Percentiles rank a stretch among this genome's conserved stretches.
phyloP scores from a whole-genome alignment of 345 rosid species.

The Raphanus raphanistrum region DNA sequence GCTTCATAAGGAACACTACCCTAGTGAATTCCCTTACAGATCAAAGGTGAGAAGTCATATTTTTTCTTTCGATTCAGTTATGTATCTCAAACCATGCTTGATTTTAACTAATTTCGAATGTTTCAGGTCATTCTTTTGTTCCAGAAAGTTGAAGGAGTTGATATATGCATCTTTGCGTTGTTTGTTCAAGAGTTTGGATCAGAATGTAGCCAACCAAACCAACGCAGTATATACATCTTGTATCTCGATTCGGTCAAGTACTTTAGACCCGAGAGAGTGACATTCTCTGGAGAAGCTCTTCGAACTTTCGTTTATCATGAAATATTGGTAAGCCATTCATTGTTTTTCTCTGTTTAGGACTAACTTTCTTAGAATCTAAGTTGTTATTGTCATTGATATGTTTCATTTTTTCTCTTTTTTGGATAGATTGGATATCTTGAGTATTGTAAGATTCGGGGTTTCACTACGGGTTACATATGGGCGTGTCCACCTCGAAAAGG shows the following conservation, averaged over 20 bases:
- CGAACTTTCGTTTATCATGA: conserved; percentile 93
- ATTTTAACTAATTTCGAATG: conserved; percentile 2
- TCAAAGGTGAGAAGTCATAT: conserved; percentile 52
- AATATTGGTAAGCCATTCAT: conserved; percentile 53
- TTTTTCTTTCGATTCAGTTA: background rate
- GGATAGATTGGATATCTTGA: conserved; percentile 88
- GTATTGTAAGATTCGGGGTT: conserved; percentile 83
- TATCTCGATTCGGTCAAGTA: conserved; percentile 94
- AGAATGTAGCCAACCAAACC: conserved; percentile 76
- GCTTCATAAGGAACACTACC: conserved; percentile 44
- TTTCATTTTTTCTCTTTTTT: background rate
- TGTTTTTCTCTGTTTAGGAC: background rate
- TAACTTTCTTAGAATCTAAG: background rate
- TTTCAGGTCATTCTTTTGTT: conserved; percentile 81
- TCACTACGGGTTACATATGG: conserved; percentile 86
- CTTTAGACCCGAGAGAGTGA: conserved; percentile 76
- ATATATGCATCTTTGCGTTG: conserved; percentile 82
- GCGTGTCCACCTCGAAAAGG: conserved; percentile 90
- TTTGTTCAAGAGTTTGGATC: conserved; percentile 93
- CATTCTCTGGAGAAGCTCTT: conserved; percentile 71
- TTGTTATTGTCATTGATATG: background rate
- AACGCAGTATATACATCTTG: conserved; percentile 77
- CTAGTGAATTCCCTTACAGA: conserved; percentile 52
- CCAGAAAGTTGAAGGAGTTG: conserved; percentile 91
- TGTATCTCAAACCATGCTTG: background rate